Evolutionary conservation across 164 flowering plant genomes (phyloP).

Genomic region (Chimonanthus salicifolius): DNA sequence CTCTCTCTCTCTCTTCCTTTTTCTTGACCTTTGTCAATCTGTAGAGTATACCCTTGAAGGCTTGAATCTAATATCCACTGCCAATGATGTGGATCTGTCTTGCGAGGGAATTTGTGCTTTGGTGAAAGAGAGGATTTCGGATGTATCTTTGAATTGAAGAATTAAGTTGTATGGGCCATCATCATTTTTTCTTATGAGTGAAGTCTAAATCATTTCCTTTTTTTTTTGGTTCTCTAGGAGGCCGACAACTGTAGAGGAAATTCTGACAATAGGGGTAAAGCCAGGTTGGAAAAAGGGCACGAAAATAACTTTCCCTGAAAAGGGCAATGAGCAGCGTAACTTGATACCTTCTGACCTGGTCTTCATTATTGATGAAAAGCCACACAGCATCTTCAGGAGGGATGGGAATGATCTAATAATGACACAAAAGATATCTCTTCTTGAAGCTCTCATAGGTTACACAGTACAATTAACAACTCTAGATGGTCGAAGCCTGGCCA

Average conservation of each 20-base stretch:
- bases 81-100: too few relatives aligned
- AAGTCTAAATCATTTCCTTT: not conserved
- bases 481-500: conserved; percentile 61
- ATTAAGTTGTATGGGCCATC: too few relatives aligned
- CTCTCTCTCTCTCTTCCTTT: too few relatives aligned
- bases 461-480: conserved; percentile 71
- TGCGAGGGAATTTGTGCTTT: too few relatives aligned
- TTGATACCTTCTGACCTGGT: conserved; percentile 76
- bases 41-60: too few relatives aligned
- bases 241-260: conserved; percentile 62
- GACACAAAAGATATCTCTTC: conserved; percentile 71
- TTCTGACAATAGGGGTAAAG: conserved; percentile 72
- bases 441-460: conserved; percentile 77
- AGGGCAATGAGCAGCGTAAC: conserved; percentile 75
- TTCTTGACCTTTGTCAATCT: too few relatives aligned
- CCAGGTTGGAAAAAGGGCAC: conserved; percentile 98
- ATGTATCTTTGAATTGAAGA: too few relatives aligned
- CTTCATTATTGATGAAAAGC: conserved; percentile 88
- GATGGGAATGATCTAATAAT: conserved; percentile 76
- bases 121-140: too few relatives aligned
- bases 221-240: conserved; percentile 40
- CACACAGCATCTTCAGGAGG: conserved; percentile 71
- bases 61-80: too few relatives aligned
- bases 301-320: conserved; percentile 91
- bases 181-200: not conserved